phyloP scores from a whole-genome alignment of 1,284 basidiomycete species.

The Pseudomicrostroma phylloplanum region DNA sequence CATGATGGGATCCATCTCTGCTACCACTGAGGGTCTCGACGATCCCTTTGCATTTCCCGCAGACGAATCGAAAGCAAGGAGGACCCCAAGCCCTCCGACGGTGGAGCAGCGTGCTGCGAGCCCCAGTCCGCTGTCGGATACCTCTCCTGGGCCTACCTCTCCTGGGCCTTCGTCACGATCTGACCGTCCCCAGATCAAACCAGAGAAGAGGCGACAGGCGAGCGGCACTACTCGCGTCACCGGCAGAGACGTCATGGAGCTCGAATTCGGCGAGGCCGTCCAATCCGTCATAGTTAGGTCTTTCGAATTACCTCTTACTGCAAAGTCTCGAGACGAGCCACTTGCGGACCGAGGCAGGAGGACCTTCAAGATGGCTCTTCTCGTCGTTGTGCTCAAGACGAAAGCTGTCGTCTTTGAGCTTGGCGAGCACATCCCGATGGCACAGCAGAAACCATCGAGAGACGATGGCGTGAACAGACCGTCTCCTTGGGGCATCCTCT shows the following conservation, averaged over 20 bases:
- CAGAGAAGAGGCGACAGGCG: neutral
- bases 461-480: neutral
- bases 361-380: constrained; percentile 10
- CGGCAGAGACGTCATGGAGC: constrained; percentile 34
- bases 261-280: constrained; percentile 39
- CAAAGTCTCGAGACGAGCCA: no score
- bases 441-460: neutral
- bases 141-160: no score
- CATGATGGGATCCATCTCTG: neutral
- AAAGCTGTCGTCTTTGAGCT: constrained; percentile 1
- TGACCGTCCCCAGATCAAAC: no score
- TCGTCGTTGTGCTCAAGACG: constrained; percentile 25
- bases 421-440: neutral
- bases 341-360: neutral
- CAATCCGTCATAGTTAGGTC: constrained; percentile 28
- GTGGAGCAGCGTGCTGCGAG: neutral
- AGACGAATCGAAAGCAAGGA: neutral
- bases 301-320: constrained; percentile 3
- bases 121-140: neutral
- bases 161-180: no score
- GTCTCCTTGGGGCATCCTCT: neutral
- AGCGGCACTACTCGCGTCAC: neutral
- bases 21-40: constrained; percentile 3
- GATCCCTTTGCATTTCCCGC: neutral
- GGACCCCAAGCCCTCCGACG: neutral